Conservation (phyloP, 83 land plant species). For the Diphasiastrum complanatum region DNA sequence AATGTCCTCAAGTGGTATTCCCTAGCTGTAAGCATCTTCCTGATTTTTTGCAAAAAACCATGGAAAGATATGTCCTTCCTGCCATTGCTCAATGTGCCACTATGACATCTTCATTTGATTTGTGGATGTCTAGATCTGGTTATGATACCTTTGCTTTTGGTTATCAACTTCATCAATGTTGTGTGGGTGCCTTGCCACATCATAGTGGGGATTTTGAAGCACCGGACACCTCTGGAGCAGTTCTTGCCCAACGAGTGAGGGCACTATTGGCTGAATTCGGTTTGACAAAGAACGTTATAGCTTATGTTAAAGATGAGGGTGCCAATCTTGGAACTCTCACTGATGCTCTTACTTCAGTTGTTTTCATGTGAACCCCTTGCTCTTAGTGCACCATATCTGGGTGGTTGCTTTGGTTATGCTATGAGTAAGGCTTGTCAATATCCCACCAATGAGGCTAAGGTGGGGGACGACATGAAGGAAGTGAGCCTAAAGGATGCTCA, state of each 20-base stretch:
- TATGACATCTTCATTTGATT: no score
- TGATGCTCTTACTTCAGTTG: not conserved
- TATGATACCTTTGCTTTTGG: no score
- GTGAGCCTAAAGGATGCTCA: not conserved
- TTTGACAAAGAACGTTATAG: not conserved
- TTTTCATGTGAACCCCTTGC: not conserved
- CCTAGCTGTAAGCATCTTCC: no score
- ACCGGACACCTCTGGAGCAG: not conserved
- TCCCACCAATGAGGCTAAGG: not conserved
- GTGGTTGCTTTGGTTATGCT: not conserved
- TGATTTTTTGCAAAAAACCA: no score
- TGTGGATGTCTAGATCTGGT: no score
- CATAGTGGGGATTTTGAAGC: slow-evolving; percentile 2
- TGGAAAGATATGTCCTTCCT: no score
- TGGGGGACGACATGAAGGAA: not conserved
- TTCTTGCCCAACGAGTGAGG: not conserved
- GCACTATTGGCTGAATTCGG: not conserved
- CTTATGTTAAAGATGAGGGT: slow-evolving; percentile 4
- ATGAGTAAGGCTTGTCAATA: slow-evolving; percentile 2
- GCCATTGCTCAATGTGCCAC: no score
- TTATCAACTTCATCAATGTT: no score
- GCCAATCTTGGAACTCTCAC: not conserved
- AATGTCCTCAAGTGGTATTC: no score
- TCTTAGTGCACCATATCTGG: not conserved
- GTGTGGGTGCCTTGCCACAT: slow-evolving; percentile 1